Evolutionary conservation across 495 filamentous ascomycete species (phyloP), one percentile per base, ranked within the genome.

Genomic region (Chaetomium fimeti): DNA sequence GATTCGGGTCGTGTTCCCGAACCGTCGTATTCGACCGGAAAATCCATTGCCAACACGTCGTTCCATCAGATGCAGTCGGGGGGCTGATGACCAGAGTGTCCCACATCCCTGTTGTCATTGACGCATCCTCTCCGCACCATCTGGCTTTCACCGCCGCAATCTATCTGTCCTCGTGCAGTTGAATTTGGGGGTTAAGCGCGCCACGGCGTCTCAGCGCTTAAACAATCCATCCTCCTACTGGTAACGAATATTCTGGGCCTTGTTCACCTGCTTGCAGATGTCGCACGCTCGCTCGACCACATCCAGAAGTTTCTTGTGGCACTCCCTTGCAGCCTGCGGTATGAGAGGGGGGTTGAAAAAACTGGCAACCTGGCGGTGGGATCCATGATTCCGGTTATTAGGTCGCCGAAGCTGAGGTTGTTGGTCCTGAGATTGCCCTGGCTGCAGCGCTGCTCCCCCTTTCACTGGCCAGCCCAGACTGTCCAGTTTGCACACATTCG

Each of bases 201-300:
- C 28, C 51, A 32, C 15, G 18, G 27, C 27, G 51, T 54, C 13
- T 54, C 51, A 25, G 51, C 51, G 51, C 51, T 54, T 52, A 52
- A 29, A 13, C 12, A 8, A 25, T 5, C 25, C 49, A 28, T 28
- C 12, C 5, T 52, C 12, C 15, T 27, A 22, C 20, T 32, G 7
- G 3, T 9, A 36, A 9, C 7, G 5, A 36, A 8, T 25, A 52
- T 52, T 52, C 13, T 7, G 16, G 25, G 25, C 6, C 22, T 13
- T 15, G 11, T 52, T 11, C 24, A 27, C 25, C 24, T 28, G 48
- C 48, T 24, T 27, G 48, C 24, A 52, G 48, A 52, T 27, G 25
- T 52, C 48, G 24, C 51, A 51, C 22, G 48, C 9, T 47, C 22
- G n/a, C n/a, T 20, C n/a, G 18, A 2, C 43, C 18, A 22, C 13